Evolutionary conservation across 164 flowering plant species (phyloP), one percentile per base, ranked within the genome.

Genomic region (Magnolia changhungtana): DNA sequence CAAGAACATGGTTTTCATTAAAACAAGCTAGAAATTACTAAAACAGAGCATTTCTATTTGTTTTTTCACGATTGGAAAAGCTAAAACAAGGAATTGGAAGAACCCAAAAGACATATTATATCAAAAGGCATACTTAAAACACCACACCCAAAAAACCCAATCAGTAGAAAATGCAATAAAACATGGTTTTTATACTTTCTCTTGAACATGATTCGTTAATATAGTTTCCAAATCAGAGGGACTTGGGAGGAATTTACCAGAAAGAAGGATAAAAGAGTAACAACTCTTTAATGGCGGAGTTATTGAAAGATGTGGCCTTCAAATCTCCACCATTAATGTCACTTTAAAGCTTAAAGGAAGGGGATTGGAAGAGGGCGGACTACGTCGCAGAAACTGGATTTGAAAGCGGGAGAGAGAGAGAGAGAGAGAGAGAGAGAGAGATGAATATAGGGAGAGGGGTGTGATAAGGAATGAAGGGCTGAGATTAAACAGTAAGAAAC

Each of bases 381-480:
- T 59, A 66, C 7, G 14, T 10, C 23, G 3, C 45, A 58, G 65
- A 13, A 14, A 23, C 37, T 2, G 31, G n/a, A 31, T 49, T 10
- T 14, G 65, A 37, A 59, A 24, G 66, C 79, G 29, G 66, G 74
- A 67, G 61, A 67, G 76, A 74, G 81, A 66, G 68, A 75, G 79
- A 71, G 74, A 73, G 71, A 74, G 58, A 50, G 76, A 50, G 76
- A 74, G 73, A 49, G 73, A 80, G 80, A 63, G 66, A 76, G 77
- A 72, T 63, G 76, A 82, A 81, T 71, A 61, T 78, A 67, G 63
- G 20, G 78, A 76, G 67, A 78, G 59, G 80, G 9, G 84, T 66
- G 83, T 88, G 99, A 96, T 96, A 94, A 96, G 99, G 89, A 80
- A 96, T 90, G 98, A 90, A 91, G 96, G 99, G 99, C 83, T 85